Evolutionary conservation across 2,329 filamentous ascomycete genomes (phyloP).

Genomic region (Niveomyces coronatus): DNA sequence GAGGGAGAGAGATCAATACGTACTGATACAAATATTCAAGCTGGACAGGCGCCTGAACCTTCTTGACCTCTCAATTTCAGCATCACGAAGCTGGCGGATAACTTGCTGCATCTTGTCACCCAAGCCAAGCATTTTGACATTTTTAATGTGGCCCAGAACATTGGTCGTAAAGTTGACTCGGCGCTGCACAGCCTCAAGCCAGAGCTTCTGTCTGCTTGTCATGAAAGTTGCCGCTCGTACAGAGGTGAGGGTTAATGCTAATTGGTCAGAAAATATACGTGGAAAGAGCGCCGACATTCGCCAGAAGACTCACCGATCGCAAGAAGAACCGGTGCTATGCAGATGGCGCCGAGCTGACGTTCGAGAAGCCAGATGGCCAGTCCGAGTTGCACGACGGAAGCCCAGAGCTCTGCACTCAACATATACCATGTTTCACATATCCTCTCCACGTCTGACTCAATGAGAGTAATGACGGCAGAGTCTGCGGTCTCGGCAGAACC

Average conservation of each 20-base stretch:
- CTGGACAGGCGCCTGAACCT: conserved; percentile 6
- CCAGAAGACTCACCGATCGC: no score
- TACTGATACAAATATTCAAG: conserved; percentile 8
- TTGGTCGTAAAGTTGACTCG: conserved; percentile 8
- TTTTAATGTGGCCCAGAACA: conserved; percentile 4
- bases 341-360: conserved; percentile 10
- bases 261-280: no score
- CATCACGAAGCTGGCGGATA: no score
- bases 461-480: conserved; percentile 7
- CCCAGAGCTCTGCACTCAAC: conserved; percentile 5
- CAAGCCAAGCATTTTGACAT: conserved; percentile 7
- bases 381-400: conserved; percentile 8
- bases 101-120: conserved; percentile 2
- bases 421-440: conserved; percentile 7
- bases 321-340: conserved; percentile 11
- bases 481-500: background rate
- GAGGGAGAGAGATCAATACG: no score
- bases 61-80: conserved; percentile 5
- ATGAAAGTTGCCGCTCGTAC: conserved; percentile 3
- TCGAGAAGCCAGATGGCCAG: conserved; percentile 10
- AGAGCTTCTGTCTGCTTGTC: conserved; percentile 1
- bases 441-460: conserved; percentile 7
- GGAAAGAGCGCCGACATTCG: no score
- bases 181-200: conserved; percentile 8
- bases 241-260: no score